These are phyloP conservation scores for Thalassiosira delicatula DNA, from an alignment of 352 stramenopile genomes.

Conservation along the genomic window DNA sequence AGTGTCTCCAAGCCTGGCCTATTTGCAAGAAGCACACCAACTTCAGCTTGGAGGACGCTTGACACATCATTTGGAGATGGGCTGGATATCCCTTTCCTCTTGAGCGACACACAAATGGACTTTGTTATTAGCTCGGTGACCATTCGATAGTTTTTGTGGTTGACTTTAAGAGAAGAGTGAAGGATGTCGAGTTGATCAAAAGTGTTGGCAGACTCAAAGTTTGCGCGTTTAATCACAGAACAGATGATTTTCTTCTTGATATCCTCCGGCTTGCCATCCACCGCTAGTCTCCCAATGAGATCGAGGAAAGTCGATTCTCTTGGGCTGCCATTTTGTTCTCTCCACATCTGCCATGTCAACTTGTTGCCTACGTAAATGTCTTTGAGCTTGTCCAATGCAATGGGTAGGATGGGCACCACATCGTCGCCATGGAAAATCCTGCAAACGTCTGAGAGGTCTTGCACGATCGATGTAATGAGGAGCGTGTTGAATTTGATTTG, in stretches of 20 bases:
- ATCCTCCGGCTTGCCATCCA: not conserved
- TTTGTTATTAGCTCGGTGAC: conserved; percentile 1
- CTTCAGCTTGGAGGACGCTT: conserved; percentile 11
- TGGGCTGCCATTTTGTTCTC: conserved; percentile 5
- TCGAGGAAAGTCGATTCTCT: conserved; percentile 29
- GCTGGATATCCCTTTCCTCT: not conserved
- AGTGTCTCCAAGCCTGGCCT: conserved; percentile 16
- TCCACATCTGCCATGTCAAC: conserved; percentile 8
- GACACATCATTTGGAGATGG: conserved; percentile 32
- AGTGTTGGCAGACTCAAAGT: conserved; percentile 30
- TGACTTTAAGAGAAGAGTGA: conserved; percentile 11
- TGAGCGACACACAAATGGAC: conserved; percentile 29
- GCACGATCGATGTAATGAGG: conserved; percentile 19
- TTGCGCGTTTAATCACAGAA: conserved; percentile 36
- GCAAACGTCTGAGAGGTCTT: conserved; percentile 17
- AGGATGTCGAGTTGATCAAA: conserved; percentile 34
- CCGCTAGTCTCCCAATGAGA: conserved; percentile 20
- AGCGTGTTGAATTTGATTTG: conserved; percentile 37
- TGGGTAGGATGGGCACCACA: conserved; percentile 11
- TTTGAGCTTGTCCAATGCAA: conserved; percentile 24
- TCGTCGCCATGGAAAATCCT: conserved; percentile 23
- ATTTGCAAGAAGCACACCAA: conserved; percentile 23
- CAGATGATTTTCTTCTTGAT: conserved; percentile 5
- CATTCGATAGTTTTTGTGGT: conserved; percentile 25
- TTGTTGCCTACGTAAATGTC: conserved; percentile 17